Conservation (phyloP, 805 yeast genomes). For the Cyberlindnera mississippiensis region DNA sequence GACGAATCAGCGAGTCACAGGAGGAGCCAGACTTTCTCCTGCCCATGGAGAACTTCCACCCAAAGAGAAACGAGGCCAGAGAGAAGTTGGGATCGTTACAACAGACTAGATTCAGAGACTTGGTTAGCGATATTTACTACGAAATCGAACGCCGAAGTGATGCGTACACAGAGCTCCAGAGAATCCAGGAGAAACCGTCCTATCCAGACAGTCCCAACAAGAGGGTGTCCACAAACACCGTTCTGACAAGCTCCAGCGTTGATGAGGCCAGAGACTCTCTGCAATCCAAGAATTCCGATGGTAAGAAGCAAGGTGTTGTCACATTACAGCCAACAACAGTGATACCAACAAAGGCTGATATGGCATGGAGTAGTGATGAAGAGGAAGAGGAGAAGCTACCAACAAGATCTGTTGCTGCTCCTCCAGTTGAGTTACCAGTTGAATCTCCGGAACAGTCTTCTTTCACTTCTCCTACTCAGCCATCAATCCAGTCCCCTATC, state of each 20-base stretch:
- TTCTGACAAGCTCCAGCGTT: background rate
- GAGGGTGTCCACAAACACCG: conserved; percentile 7
- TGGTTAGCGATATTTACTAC: conserved; percentile 81
- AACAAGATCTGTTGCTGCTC: background rate
- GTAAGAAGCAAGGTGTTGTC: conserved; percentile 23
- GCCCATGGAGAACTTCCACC: conserved; percentile 75
- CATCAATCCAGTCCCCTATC: conserved; percentile 1
- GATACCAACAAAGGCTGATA: conserved; percentile 78
- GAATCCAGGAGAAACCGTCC: background rate
- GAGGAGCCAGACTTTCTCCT: conserved; percentile 60
- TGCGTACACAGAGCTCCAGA: conserved; percentile 34
- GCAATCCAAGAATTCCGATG: conserved; percentile 4
- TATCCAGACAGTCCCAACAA: background rate
- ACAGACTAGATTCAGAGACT: conserved; percentile 76
- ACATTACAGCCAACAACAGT: conserved; percentile 63
- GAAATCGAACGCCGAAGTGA: conserved; percentile 75
- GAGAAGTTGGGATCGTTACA: conserved; percentile 85
- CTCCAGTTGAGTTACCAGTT: background rate
- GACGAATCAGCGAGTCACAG: conserved; percentile 63
- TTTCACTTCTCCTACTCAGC: background rate
- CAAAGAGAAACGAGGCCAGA: conserved; percentile 93
- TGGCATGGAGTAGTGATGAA: conserved; percentile 88
- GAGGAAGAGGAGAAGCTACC: conserved; percentile 47
- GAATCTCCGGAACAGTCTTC: background rate
- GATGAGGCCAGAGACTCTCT: conserved; percentile 4